Conservation (phyloP, 495 filamentous ascomycete species). For the Mycothermus thermophilus region DNA sequence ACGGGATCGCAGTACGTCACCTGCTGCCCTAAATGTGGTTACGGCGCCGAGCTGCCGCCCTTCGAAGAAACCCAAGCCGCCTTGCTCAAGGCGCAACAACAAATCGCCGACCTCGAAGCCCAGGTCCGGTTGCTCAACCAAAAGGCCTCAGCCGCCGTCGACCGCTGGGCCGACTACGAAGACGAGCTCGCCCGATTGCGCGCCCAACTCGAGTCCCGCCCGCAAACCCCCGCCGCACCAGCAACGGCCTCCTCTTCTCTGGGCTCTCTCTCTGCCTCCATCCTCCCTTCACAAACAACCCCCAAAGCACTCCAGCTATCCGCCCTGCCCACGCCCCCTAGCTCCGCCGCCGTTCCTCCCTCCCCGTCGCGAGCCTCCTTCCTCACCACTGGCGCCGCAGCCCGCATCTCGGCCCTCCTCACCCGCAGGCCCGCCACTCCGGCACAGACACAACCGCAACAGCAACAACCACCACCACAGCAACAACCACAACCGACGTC, state of each 20-base stretch:
- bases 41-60: conserved; percentile 21
- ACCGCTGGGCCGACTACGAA: conserved; percentile 90
- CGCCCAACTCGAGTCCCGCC: conserved; percentile 20
- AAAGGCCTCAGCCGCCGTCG: conserved; percentile 61
- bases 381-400: conserved; percentile 28
- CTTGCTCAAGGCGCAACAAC: conserved; percentile 43
- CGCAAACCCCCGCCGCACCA: conserved; percentile 4
- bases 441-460: conserved; percentile 9
- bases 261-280: no score
- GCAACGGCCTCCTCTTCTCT: no score
- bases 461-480: conserved; percentile 5
- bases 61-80: conserved; percentile 37
- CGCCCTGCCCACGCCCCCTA: conserved; percentile 8
- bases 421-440: conserved; percentile 36
- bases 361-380: conserved; percentile 25
- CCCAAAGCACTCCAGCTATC: conserved; percentile 1
- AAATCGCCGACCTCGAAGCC: conserved; percentile 68
- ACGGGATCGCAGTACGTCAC: not conserved
- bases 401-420: conserved; percentile 52
- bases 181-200: conserved; percentile 64
- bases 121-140: conserved; percentile 62
- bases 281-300: no score
- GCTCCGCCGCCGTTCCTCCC: conserved; percentile 8
- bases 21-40: conserved; percentile 28
- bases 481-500: no score